These are phyloP conservation scores for Spergularia marina DNA, from an alignment of 148 eudicot genomes.

Conservation along the genomic window DNA sequence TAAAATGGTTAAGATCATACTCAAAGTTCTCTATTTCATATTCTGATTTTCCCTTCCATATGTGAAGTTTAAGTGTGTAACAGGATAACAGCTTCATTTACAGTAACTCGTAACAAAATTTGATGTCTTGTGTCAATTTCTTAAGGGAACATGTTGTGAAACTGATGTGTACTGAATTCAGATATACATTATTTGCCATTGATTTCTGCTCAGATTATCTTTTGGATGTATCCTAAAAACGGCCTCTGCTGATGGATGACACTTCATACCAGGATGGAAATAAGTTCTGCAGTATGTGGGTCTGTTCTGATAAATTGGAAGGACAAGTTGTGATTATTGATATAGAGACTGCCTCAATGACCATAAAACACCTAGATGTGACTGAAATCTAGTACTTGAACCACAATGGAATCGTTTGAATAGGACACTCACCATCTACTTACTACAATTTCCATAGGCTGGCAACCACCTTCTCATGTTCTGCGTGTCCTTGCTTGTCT, in stretches of 20 bases:
- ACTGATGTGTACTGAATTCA: neutral
- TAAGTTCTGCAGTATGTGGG: slow-evolving; percentile 1
- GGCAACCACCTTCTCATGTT: neutral
- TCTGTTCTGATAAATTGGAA: neutral
- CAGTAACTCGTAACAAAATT: no score
- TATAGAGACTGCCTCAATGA: neutral
- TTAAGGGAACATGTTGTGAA: neutral
- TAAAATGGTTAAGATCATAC: no score
- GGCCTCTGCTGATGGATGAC: neutral
- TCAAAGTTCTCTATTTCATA: no score
- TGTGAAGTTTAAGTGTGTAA: no score
- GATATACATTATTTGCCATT: neutral
- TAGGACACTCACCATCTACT: neutral
- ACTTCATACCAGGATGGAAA: slow-evolving; percentile 5
- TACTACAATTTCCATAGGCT: neutral
- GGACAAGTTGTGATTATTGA: neutral
- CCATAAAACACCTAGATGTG: neutral
- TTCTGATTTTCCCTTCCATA: no score
- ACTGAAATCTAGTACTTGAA: neutral
- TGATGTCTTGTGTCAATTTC: no score
- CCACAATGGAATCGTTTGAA: neutral
- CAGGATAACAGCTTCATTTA: no score
- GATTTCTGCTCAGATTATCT: neutral
- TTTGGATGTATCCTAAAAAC: neutral
- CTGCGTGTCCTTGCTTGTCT: neutral